A percentile compares a stretch with the other conserved stretches of the same genome.
Evolutionary conservation across 2,329 filamentous ascomycete genomes (phyloP).

Genomic region (Hypomyces rosellus): DNA sequence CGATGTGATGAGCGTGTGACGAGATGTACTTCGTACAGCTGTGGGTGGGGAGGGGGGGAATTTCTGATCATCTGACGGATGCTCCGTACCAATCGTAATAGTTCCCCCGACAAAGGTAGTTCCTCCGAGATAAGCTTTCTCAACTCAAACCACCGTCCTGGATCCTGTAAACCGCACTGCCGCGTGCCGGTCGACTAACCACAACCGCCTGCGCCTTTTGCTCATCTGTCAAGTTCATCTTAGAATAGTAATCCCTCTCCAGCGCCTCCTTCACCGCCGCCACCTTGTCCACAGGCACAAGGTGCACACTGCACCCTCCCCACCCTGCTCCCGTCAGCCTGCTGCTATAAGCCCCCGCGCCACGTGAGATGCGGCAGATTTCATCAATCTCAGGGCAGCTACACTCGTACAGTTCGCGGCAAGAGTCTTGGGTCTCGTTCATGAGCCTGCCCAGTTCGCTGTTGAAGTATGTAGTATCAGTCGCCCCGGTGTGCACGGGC

Average conservation of each 20-base stretch:
- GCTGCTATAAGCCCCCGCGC: conserved; percentile 76
- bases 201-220: conserved; percentile 75
- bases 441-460: conserved; percentile 70
- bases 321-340: conserved; percentile 89
- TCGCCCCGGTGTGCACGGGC: conserved; percentile 30
- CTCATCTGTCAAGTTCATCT: conserved; percentile 58
- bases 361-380: conserved; percentile 72
- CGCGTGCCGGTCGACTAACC: conserved; percentile 79
- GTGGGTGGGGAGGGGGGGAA: not conserved
- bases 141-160: not conserved
- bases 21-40: not conserved
- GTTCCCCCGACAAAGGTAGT: too few species aligned
- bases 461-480: conserved; percentile 57
- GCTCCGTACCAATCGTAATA: not conserved
- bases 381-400: conserved; percentile 89
- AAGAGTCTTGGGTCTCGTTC: conserved; percentile 85
- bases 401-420: conserved; percentile 82
- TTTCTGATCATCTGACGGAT: not conserved
- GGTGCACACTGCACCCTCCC: conserved; percentile 93
- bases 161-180: conserved; percentile 47
- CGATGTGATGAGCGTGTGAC: too few species aligned
- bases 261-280: conserved; percentile 70
- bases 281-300: conserved; percentile 79
- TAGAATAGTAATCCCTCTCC: conserved; percentile 75
- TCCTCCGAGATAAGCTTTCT: not conserved